Base-by-base conservation (phyloP, 768 basidiomycete species). In the Tephrocybe sp. region DNA sequence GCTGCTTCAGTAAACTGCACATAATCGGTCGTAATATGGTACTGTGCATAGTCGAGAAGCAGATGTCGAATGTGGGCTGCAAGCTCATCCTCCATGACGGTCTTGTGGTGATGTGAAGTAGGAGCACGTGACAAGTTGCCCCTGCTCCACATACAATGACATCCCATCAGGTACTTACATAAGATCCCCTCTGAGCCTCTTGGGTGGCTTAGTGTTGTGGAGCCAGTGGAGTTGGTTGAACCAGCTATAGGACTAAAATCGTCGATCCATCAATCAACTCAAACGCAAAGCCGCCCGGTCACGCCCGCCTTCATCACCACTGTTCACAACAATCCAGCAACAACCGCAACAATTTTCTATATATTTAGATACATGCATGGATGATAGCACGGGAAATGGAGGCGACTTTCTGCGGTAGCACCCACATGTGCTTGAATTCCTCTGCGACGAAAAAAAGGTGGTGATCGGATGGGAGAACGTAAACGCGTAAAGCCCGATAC, bases 11-110 rank as follows among this genome's bases (percentile, higher is more conserved):
- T 86, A 58, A 77, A 81, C 12, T 70, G 62, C 38, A 81, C 65
- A 60, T 87, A 77, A 60, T 85, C 74, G 48, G 67, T 76, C 0
- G 83, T 78, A 26, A 84, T 65, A 63, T 88, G 78, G 15, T 62
- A 65, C 30, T 71, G 71, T 6, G 70, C 76, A 58, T 88, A 88
- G 36, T 76, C 70, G 24, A 79, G 67, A 24, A 88, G 72, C 24
- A 85, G 63, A 30, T 74, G 65, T 34, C 74, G 79, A 50, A 88
- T 79, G 59, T 86, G 85, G 28, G 59, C 62, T 20, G 64, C 63
- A 28, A 75, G 53, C 42, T 52, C 37, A 23, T 58, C 60, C 45
- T 70, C 65, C n/a, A 59, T 41, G 42, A 18, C 45, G 50, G 51
- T 32, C 49, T 51, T 48, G 21, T 28, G 17, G 33, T 14, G 7